A percentile compares a stretch with the other conserved stretches of the same genome.
Conservation (phyloP, 148 eudicot genomes). For the Rhododendron ferrugineum region DNA sequence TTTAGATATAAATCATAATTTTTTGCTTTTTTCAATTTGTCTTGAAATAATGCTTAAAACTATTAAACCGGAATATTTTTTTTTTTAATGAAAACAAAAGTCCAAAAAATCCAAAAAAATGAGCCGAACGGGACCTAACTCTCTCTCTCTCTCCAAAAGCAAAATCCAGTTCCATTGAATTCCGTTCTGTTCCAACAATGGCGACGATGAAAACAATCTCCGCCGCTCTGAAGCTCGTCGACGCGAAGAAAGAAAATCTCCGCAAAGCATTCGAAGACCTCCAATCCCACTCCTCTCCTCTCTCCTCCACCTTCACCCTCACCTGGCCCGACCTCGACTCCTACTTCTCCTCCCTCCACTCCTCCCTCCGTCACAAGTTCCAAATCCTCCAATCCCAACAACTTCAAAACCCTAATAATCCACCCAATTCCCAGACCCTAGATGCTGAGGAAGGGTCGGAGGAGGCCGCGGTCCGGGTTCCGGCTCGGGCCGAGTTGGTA, state of each 20-base stretch:
- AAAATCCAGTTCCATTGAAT: no score
- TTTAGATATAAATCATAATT: no score
- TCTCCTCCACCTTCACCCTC: conserved; percentile 24
- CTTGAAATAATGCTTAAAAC: no score
- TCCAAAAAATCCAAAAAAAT: no score
- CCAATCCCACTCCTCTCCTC: conserved; percentile 30
- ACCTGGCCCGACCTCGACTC: conserved; percentile 46
- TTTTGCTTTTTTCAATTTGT: no score
- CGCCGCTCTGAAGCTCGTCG: conserved; percentile 30
- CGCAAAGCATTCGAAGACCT: conserved; percentile 42
- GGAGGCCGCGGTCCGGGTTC: neutral
- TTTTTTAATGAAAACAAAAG: no score
- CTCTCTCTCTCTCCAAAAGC: no score
- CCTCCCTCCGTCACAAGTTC: conserved; percentile 24
- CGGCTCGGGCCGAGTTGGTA: conserved; percentile 26
- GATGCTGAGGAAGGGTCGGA: neutral
- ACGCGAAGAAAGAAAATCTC: conserved; percentile 32
- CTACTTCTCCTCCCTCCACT: conserved; percentile 33
- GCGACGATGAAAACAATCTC: conserved; percentile 26
- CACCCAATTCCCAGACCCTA: neutral
- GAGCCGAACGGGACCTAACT: no score
- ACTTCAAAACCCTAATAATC: neutral
- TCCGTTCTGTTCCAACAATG: conserved; percentile 18
- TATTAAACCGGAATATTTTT: no score
- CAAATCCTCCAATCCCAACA: conserved; percentile 25